Conservation (phyloP, 179 eudicot species). For the Beta lomatogona region DNA sequence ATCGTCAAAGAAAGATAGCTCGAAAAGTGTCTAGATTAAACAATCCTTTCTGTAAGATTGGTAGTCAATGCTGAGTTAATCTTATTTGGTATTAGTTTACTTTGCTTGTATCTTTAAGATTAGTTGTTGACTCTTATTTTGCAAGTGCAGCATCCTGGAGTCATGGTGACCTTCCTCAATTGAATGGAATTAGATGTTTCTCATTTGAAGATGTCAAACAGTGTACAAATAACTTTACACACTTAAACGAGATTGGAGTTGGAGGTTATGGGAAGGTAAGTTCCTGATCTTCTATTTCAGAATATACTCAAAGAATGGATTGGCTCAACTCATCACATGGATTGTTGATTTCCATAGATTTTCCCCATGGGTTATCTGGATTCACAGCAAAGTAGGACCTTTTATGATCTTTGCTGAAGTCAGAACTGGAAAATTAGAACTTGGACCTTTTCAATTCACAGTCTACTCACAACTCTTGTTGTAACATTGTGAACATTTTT, state of each 20-base stretch:
- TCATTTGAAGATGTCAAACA: constrained; percentile 58
- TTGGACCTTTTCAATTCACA: neutral
- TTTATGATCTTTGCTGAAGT: neutral
- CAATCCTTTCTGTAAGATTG: constrained; percentile 60
- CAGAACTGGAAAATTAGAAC: neutral
- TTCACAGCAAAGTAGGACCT: neutral
- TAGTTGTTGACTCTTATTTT: constrained; percentile 20
- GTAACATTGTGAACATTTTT: neutral
- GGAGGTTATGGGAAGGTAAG: constrained; percentile 81
- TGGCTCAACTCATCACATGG: constrained; percentile 9
- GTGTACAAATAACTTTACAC: constrained; percentile 55
- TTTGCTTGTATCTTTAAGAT: neutral
- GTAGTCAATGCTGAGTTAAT: neutral
- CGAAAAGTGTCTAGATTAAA: constrained; percentile 39
- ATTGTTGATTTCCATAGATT: neutral
- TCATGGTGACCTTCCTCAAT: constrained; percentile 58
- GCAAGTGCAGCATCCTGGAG: constrained; percentile 61
- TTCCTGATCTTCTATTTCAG: neutral
- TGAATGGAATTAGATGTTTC: constrained; percentile 60
- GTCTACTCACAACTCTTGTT: neutral
- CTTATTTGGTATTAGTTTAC: neutral
- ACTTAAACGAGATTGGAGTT: constrained; percentile 49
- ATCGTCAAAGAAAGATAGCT: constrained; percentile 54
- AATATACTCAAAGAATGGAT: neutral
- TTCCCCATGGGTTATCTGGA: neutral